Conservation (phyloP, 768 basidiomycete genomes). For the Rickenella mellea region DNA sequence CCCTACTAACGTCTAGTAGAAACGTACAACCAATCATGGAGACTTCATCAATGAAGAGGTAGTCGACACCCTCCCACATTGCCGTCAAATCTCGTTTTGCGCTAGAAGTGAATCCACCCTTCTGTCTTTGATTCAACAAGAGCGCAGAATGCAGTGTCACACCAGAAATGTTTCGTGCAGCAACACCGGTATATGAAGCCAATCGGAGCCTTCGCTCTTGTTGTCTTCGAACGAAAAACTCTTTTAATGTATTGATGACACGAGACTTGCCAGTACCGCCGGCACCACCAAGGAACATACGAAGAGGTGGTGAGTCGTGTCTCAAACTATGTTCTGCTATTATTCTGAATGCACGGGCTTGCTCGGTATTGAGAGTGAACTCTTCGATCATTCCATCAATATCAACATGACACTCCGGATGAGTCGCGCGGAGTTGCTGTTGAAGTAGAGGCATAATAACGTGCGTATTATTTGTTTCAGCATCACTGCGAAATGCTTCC, state of each 20-base stretch:
- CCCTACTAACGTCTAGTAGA: conserved; percentile 21
- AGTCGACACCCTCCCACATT: conserved; percentile 31
- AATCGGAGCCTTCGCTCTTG: conserved; percentile 19
- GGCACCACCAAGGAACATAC: conserved; percentile 27
- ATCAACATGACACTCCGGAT: conserved; percentile 5
- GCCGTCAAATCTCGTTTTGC: conserved; percentile 11
- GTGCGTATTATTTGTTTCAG: conserved; percentile 1
- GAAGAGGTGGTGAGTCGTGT: conserved; percentile 11
- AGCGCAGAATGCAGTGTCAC: conserved; percentile 29
- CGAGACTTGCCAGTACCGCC: conserved; percentile 35
- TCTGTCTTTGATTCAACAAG: conserved; percentile 1
- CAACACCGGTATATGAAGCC: conserved; percentile 27
- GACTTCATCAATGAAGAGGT: conserved; percentile 28
- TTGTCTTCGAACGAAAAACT: conserved; percentile 17
- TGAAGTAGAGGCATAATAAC: background rate
- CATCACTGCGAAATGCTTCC: conserved; percentile 1
- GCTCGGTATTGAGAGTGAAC: conserved; percentile 25
- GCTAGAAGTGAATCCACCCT: conserved; percentile 9
- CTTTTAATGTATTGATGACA: conserved; percentile 25
- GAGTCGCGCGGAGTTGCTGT: background rate
- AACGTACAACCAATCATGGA: conserved; percentile 29
- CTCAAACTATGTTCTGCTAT: conserved; percentile 18
- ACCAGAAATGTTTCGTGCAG: conserved; percentile 28
- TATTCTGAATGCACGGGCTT: conserved; percentile 22
- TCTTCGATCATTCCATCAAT: conserved; percentile 12